Evolutionary conservation across 164 flowering plant species (phyloP).

Genomic region (Piper longum): DNA sequence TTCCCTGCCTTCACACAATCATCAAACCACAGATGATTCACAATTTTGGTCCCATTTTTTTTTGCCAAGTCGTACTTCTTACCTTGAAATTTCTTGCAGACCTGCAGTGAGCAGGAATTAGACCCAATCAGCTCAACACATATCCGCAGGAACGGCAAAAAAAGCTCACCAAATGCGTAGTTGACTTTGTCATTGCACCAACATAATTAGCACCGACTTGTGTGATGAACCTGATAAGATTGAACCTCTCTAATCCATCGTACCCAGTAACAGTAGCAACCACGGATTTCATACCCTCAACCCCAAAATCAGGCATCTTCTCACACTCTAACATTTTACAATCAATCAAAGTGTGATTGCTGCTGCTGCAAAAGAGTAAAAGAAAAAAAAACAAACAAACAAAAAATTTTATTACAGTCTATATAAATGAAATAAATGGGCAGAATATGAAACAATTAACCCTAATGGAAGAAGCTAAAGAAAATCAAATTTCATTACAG

Average conservation of each 20-base stretch:
- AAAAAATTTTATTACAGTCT: too few relatives aligned
- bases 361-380: too few relatives aligned
- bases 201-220: slow-evolving; percentile 76
- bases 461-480: too few relatives aligned
- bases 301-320: slow-evolving; percentile 3
- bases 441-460: too few relatives aligned
- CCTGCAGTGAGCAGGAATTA: slow-evolving; percentile 20
- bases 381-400: too few relatives aligned
- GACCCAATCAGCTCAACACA: not conserved
- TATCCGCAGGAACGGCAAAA: not conserved
- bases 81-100: slow-evolving; percentile 79
- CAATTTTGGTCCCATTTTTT: slow-evolving; percentile 32
- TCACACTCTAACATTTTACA: not conserved
- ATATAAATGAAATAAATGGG: too few relatives aligned
- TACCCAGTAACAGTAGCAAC: slow-evolving; percentile 88
- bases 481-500: too few relatives aligned
- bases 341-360: too few relatives aligned
- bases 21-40: slow-evolving; percentile 84
- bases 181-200: slow-evolving; percentile 50
- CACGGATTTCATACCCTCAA: slow-evolving; percentile 57
- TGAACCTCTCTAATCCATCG: slow-evolving; percentile 63
- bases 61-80: slow-evolving; percentile 54
- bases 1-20: slow-evolving; percentile 62
- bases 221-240: slow-evolving; percentile 73
- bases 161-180: slow-evolving; percentile 67